These are phyloP conservation scores for Blastobotrys petasosporus DNA, from an alignment of 1,139 yeast genomes.

Conservation along the genomic window DNA sequence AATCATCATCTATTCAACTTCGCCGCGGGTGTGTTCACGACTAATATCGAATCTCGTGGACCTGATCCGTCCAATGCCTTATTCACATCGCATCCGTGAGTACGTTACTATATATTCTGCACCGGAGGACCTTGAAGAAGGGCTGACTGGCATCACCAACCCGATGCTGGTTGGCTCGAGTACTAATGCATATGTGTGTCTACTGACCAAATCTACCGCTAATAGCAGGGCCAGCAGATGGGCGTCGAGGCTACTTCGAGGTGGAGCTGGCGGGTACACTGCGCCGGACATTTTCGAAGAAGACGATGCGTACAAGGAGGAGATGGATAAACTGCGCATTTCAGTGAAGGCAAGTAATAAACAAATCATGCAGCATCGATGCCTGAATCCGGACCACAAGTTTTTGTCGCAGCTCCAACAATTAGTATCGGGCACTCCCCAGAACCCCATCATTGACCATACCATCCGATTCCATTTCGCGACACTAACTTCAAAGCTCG, in stretches of 20 bases:
- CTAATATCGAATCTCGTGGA: slow-evolving; percentile 24
- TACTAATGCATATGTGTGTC: slow-evolving; percentile 11
- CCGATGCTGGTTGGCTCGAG: slow-evolving; percentile 20
- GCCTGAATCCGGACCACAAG: slow-evolving; percentile 20
- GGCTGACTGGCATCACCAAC: slow-evolving; percentile 27
- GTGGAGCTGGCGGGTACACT: background rate
- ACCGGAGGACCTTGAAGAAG: slow-evolving; percentile 15
- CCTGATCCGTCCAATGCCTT: slow-evolving; percentile 25
- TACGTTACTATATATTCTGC: slow-evolving; percentile 27
- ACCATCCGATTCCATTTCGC: slow-evolving; percentile 24
- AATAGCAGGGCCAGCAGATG: background rate
- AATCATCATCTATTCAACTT: slow-evolving; percentile 23
- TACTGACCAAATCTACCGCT: slow-evolving; percentile 7
- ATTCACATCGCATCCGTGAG: slow-evolving; percentile 22
- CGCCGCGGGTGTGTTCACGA: slow-evolving; percentile 27
- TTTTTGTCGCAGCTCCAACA: slow-evolving; percentile 16
- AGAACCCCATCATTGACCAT: slow-evolving; percentile 7
- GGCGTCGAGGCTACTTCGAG: background rate
- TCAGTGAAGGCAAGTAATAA: slow-evolving; percentile 11
- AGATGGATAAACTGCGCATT: slow-evolving; percentile 7
- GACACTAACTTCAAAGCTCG: slow-evolving; percentile 22
- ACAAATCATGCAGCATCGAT: slow-evolving; percentile 14
- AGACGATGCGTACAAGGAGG: slow-evolving; percentile 9
- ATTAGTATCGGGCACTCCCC: slow-evolving; percentile 1
- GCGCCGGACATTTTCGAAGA: slow-evolving; percentile 3